Evolutionary conservation across 148 eudicot genomes (phyloP), one percentile per base, ranked within the genome.

Genomic region (Rhododendron ovatum): DNA sequence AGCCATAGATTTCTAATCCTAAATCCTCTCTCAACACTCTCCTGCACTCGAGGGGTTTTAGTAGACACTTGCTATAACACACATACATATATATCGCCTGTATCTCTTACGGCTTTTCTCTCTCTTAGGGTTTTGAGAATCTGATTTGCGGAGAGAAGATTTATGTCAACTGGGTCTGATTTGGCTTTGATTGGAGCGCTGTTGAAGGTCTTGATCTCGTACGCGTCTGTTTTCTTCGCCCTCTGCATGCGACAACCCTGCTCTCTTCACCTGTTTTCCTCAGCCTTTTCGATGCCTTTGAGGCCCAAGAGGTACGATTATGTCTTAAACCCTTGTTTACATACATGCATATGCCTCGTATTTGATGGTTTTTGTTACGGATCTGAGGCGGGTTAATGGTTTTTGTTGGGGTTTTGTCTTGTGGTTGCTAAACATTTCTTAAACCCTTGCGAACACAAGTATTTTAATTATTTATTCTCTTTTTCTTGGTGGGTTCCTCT

Each of bases 241-340:
- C 82, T 86, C 76, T 87, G 87, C 91, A 74, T 73, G 85, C 89
- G 45, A 74, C 80, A 84, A 71, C 91, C 91, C 92, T 92, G 91
- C 91, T 92, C 91, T 86, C 59, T 83, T 33, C 80, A 18, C 50
- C 86, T 84, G 51, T 82, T 85, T 84, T 87, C 75, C 85, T 86
- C 92, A 65, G 61, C 94, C 22, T 91, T 85, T 92, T 95, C 98
- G 96, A 96, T 96, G 99, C 98, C 93, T 94, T 95, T 95, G 98
- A 95, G 98, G 93, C 92, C 99, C 4, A 93, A 92, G 77, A 92
- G 96, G 84, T 59, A 82, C 51, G 76, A 26, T 83, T 71, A 26
- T 57, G 84, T 77, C 89, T 86, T 71, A 6, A 14, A 6, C 7
- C 30, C 7, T 69, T 1, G n/a, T 8, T 2, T 50, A 4, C 24